Evolutionary conservation across 805 yeast genomes (phyloP), one percentile per base, ranked within the genome.

Genomic region (Candida palmyrensis): DNA sequence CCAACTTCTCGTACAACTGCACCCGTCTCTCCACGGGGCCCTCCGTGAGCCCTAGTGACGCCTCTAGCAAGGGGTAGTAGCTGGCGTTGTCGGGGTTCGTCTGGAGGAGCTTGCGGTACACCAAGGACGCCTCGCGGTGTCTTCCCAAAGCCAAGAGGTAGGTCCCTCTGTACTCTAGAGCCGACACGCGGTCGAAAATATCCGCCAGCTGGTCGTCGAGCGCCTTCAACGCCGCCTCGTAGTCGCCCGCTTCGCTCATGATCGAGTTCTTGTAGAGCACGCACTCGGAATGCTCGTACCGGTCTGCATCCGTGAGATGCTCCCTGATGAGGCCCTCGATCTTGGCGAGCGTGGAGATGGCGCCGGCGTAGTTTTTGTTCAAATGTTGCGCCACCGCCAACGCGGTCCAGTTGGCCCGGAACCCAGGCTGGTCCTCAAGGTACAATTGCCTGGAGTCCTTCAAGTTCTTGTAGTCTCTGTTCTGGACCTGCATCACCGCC

Each of bases 371-470:
- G 48, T 88, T 85, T 17, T 74, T 72, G 53, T 75, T 75, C 51
- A 89, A 66, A 55, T 84, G 85, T 51, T 82, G 86, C 1, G 97
- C 95, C 27, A 87, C 70, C 1, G 95, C 96, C 32, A 83, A 68
- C 0, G 82, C 80, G 1, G 95, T 83, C 96, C 96, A 89, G 51
- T 86, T 84, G 40, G 90, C 88, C 43, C 96, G 73, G 53, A 77
- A 84, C 0, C 95, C 95, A 8, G 92, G 78, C 45, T 74, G 80
- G 17, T 73, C 71, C 47, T 82, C 84, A 56, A 92, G 69, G 47
- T 77, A 79, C 24, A 69, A 67, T 39, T 75, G 77, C 47, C 97
- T 73, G 2, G 90, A 73, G 8, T 62, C 73, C 4, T 75, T 68
- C 40, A 82, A 68, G 16, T 69, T 69, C 45, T 73, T 74, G 52